These are phyloP conservation scores for Acanthochlamys bracteata DNA, from an alignment of 106 monocot species.

Conservation along the genomic window DNA sequence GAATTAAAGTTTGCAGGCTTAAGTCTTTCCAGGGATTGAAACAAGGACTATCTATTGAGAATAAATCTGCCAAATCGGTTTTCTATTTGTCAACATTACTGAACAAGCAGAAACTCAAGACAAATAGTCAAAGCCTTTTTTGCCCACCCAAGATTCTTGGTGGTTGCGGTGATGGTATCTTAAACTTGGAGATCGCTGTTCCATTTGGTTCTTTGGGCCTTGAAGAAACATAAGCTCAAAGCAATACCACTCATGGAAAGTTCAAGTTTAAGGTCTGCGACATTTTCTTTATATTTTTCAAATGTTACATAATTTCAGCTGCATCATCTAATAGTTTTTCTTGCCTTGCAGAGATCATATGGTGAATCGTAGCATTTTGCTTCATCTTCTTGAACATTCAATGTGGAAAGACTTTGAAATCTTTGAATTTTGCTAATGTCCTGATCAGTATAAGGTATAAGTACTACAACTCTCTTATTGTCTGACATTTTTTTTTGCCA, in stretches of 20 bases:
- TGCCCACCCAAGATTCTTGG: conserved; percentile 31
- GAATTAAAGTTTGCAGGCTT: conserved; percentile 6
- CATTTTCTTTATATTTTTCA: too few species aligned
- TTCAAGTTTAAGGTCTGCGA: background rate
- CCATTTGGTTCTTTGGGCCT: conserved; percentile 12
- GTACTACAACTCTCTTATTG: too few species aligned
- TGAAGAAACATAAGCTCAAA: background rate
- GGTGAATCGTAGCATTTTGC: too few species aligned
- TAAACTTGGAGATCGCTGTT: conserved; percentile 20
- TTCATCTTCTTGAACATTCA: too few species aligned
- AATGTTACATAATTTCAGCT: too few species aligned
- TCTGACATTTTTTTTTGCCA: too few species aligned
- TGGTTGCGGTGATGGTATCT: conserved; percentile 27
- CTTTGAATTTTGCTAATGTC: too few species aligned
- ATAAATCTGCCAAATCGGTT: background rate
- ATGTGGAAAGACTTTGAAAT: too few species aligned
- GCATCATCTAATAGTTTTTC: too few species aligned
- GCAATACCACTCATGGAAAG: background rate
- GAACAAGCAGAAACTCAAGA: conserved; percentile 11
- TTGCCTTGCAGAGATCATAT: too few species aligned
- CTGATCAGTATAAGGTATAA: too few species aligned
- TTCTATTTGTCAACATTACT: conserved; percentile 9
- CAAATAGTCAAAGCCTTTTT: conserved; percentile 18
- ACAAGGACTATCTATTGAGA: background rate
- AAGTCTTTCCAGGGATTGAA: conserved; percentile 9